These are phyloP conservation scores for Penicillium lagena DNA, from an alignment of 495 filamentous ascomycete species.

Conservation along the genomic window DNA sequence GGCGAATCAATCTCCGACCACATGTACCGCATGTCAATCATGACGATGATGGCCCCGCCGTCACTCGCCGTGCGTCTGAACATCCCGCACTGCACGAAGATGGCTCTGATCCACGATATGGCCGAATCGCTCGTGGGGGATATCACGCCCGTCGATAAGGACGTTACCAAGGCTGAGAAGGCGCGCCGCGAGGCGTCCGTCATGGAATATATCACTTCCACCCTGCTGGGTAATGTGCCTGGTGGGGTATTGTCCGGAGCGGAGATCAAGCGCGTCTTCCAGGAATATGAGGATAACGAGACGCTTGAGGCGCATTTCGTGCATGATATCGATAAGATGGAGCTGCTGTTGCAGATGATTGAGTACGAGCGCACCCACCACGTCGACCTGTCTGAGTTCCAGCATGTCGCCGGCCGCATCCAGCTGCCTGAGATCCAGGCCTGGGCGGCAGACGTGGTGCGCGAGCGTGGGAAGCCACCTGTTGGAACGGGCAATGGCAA, in stretches of 20 bases:
- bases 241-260: slow-evolving; percentile 54
- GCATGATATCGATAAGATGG: slow-evolving; percentile 95
- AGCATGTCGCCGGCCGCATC: slow-evolving; percentile 65
- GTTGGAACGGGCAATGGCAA: slow-evolving; percentile 33
- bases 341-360: slow-evolving; percentile 88
- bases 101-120: slow-evolving; percentile 97
- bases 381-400: slow-evolving; percentile 79
- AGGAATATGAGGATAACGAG: slow-evolving; percentile 84
- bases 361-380: slow-evolving; percentile 81
- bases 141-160: slow-evolving; percentile 78
- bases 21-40: slow-evolving; percentile 99
- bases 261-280: slow-evolving; percentile 72
- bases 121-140: slow-evolving; percentile 91
- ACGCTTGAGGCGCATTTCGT: slow-evolving; percentile 84
- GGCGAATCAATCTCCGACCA: slow-evolving; percentile 91
- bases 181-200: slow-evolving; percentile 74
- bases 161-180: slow-evolving; percentile 66
- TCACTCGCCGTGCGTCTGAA: slow-evolving; percentile 63
- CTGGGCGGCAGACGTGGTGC: slow-evolving; percentile 71
- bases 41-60: slow-evolving; percentile 87
- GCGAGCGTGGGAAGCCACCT: slow-evolving; percentile 67
- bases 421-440: slow-evolving; percentile 67
- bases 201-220: slow-evolving; percentile 78
- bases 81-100: slow-evolving; percentile 77
- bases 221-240: slow-evolving; percentile 66